Percentiles rank a stretch among this genome's conserved stretches.
phyloP scores from a whole-genome alignment of 352 stramenopile species.

The Pythium phragmitis region DNA sequence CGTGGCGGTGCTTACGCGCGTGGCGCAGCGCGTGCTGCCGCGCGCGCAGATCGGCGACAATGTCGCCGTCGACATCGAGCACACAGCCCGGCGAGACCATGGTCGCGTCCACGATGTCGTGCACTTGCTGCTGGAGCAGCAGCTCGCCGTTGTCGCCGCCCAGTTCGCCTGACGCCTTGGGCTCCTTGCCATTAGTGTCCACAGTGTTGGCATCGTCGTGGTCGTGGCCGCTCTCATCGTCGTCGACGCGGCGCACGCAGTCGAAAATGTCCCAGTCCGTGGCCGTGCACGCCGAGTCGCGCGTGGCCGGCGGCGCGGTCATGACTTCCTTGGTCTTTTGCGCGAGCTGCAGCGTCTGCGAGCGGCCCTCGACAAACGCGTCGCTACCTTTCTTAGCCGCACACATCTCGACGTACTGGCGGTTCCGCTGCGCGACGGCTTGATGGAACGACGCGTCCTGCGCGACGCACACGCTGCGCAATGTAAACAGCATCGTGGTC shows the following conservation, averaged over 20 bases:
- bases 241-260: constrained; percentile 41
- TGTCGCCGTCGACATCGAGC: constrained; percentile 76
- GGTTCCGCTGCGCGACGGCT: constrained; percentile 50
- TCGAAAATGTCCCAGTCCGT: constrained; percentile 90
- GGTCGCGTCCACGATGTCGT: constrained; percentile 77
- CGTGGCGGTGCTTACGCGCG: constrained; percentile 21
- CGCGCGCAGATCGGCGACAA: constrained; percentile 64
- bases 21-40: constrained; percentile 43
- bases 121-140: constrained; percentile 66
- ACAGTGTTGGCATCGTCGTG: constrained; percentile 30
- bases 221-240: constrained; percentile 30
- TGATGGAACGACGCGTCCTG: constrained; percentile 51
- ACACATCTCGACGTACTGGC: constrained; percentile 61
- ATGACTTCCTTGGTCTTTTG: constrained; percentile 85
- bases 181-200: constrained; percentile 16
- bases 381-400: constrained; percentile 77
- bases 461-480: constrained; percentile 66
- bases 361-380: constrained; percentile 62
- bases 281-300: constrained; percentile 64
- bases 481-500: constrained; percentile 61
- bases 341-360: constrained; percentile 71
- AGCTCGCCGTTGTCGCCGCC: constrained; percentile 41
- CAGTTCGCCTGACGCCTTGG: constrained; percentile 1
- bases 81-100: constrained; percentile 77
- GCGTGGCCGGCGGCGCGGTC: constrained; percentile 72